These are phyloP conservation scores for Rubroboletus satanas DNA, from an alignment of 768 basidiomycete species.

Conservation along the genomic window DNA sequence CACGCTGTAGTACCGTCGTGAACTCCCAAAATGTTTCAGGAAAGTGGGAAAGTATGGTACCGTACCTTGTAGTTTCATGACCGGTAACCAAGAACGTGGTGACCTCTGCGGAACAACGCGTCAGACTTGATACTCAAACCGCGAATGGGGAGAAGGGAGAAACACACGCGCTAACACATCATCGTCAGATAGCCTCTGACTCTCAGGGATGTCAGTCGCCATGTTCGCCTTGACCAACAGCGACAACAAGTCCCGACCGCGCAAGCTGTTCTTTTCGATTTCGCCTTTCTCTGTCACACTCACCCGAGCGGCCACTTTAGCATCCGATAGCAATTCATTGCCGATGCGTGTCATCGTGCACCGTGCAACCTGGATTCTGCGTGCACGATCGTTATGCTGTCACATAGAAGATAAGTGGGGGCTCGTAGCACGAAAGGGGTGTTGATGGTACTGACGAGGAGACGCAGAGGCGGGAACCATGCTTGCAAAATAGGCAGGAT, in stretches of 20 bases:
- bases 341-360: constrained; percentile 50
- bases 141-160: background rate
- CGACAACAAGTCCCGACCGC: constrained; percentile 54
- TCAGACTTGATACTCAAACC: background rate
- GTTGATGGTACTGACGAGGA: constrained; percentile 5
- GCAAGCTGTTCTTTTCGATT: constrained; percentile 33
- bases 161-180: constrained; percentile 56
- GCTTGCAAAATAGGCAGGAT: no score
- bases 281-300: constrained; percentile 24
- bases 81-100: constrained; percentile 48
- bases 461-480: no score
- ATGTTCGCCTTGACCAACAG: constrained; percentile 38
- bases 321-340: constrained; percentile 42
- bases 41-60: background rate
- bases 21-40: background rate
- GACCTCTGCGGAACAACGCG: constrained; percentile 39
- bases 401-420: background rate
- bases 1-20: constrained; percentile 19
- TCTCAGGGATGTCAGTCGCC: constrained; percentile 43
- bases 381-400: constrained; percentile 23
- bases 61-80: no score
- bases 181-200: constrained; percentile 54
- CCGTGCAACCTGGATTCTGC: constrained; percentile 28
- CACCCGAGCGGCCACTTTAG: constrained; percentile 38
- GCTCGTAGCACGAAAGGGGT: background rate